Evolutionary conservation across 768 basidiomycete species (phyloP).

Genomic region (Pleurotus giganteus): DNA sequence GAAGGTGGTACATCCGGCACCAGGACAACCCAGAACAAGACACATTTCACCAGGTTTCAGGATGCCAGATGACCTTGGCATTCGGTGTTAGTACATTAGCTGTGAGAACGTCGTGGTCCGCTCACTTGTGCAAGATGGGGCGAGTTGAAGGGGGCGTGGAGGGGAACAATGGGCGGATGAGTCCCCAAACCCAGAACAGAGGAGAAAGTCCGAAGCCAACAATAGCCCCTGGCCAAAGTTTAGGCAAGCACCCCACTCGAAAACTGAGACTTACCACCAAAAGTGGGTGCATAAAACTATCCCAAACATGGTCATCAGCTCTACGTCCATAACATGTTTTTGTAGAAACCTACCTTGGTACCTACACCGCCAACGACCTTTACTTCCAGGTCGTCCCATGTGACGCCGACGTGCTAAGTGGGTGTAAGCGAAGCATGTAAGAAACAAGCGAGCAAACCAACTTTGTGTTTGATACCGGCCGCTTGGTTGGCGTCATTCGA

Average conservation of each 20-base stretch:
- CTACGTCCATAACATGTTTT: neutral
- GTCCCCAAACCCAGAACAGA: conserved; percentile 43
- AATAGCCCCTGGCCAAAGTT: conserved; percentile 42
- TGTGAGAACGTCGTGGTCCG: no score
- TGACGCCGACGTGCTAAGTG: conserved; percentile 64
- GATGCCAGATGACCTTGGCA: conserved; percentile 56
- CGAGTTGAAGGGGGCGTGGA: conserved; percentile 36
- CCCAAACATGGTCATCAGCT: neutral
- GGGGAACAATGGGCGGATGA: conserved; percentile 38
- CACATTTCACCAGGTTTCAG: conserved; percentile 86
- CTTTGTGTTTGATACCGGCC: conserved; percentile 70
- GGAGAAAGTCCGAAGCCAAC: conserved; percentile 53
- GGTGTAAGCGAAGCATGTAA: neutral
- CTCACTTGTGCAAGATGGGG: conserved; percentile 60
- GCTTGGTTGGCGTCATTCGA: conserved; percentile 64
- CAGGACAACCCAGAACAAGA: conserved; percentile 79
- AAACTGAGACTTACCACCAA: conserved; percentile 40
- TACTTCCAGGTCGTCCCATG: conserved; percentile 70
- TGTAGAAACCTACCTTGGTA: conserved; percentile 45
- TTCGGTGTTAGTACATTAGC: conserved; percentile 1
- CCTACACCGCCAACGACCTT: conserved; percentile 53
- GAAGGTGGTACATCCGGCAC: conserved; percentile 84
- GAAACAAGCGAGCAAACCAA: neutral
- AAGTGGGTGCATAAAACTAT: conserved; percentile 60
- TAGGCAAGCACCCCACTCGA: neutral